Evolutionary conservation across 1,284 basidiomycete genomes (phyloP).

Genomic region (Dichomitus squalens): DNA sequence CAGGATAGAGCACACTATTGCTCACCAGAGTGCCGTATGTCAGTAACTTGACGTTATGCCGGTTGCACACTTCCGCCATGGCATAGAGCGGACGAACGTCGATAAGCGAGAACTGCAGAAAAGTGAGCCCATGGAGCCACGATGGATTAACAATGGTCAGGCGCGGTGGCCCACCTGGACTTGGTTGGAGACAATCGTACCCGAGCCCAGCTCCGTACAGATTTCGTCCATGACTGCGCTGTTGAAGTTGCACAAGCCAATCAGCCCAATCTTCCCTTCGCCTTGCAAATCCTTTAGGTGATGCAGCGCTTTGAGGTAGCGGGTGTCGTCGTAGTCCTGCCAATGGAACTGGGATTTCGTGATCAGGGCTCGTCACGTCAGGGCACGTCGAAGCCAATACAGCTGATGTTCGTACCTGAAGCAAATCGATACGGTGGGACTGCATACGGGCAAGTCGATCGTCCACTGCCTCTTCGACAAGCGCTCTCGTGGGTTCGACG

Average conservation of each 20-base stretch:
- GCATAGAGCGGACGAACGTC: slow-evolving; percentile 76
- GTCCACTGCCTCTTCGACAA: slow-evolving; percentile 65
- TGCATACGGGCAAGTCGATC: slow-evolving; percentile 65
- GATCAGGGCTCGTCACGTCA: no score
- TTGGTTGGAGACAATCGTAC: slow-evolving; percentile 78
- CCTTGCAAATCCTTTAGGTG: slow-evolving; percentile 61
- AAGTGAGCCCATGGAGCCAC: not conserved
- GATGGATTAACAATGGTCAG: not conserved
- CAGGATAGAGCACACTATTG: slow-evolving; percentile 13
- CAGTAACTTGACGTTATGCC: slow-evolving; percentile 71
- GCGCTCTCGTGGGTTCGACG: slow-evolving; percentile 50
- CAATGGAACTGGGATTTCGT: slow-evolving; percentile 70
- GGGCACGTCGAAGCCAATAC: no score
- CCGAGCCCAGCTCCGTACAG: slow-evolving; percentile 68
- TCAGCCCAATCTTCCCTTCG: slow-evolving; percentile 62
- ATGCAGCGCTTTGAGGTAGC: slow-evolving; percentile 64
- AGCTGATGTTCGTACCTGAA: slow-evolving; percentile 55
- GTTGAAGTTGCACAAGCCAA: slow-evolving; percentile 85
- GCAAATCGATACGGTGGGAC: slow-evolving; percentile 59
- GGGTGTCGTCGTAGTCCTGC: slow-evolving; percentile 75
- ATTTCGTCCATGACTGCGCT: slow-evolving; percentile 74
- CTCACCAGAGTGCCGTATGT: slow-evolving; percentile 81
- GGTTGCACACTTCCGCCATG: slow-evolving; percentile 75
- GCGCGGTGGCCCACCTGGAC: slow-evolving; percentile 59
- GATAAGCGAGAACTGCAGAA: slow-evolving; percentile 72